A percentile compares a stretch with the other conserved stretches of the same genome.
Evolutionary conservation across 1,284 basidiomycete genomes (phyloP).

Genomic region (Naganishia liquefaciens): DNA sequence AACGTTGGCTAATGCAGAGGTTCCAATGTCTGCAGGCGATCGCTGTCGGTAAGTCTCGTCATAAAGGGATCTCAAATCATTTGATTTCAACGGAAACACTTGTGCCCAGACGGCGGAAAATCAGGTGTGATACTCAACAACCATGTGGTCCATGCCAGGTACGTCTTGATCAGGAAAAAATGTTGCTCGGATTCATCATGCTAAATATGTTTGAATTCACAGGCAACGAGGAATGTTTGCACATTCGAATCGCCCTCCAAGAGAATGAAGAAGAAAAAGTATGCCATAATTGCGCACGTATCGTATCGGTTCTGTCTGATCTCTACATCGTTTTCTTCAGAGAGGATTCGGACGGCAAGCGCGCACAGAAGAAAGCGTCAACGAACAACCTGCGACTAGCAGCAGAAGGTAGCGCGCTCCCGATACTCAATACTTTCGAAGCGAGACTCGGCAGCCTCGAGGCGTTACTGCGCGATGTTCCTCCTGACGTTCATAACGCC

Average conservation of each 20-base stretch:
- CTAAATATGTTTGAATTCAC: neutral
- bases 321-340: neutral
- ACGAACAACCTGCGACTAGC: conserved; percentile 3
- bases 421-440: conserved; percentile 43
- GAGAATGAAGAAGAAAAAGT: conserved; percentile 34
- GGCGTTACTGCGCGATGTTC: conserved; percentile 51
- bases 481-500: conserved; percentile 54
- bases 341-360: conserved; percentile 14
- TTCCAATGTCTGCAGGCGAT: conserved; percentile 17
- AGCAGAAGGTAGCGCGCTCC: conserved; percentile 6
- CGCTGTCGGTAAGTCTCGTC: conserved; percentile 34
- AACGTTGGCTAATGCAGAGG: neutral
- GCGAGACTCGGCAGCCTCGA: conserved; percentile 52
- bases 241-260: conserved; percentile 53
- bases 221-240: conserved; percentile 50
- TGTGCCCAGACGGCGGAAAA: conserved; percentile 35
- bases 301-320: neutral
- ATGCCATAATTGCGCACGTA: neutral
- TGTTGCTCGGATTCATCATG: neutral
- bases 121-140: conserved; percentile 53
- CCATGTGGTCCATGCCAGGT: conserved; percentile 52
- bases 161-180: conserved; percentile 3
- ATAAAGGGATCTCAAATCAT: too few relatives aligned
- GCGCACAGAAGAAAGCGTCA: conserved; percentile 10
- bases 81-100: neutral